Evolutionary conservation across 129 eudicot species (phyloP).

Genomic region (Dittrichia graveolens): DNA sequence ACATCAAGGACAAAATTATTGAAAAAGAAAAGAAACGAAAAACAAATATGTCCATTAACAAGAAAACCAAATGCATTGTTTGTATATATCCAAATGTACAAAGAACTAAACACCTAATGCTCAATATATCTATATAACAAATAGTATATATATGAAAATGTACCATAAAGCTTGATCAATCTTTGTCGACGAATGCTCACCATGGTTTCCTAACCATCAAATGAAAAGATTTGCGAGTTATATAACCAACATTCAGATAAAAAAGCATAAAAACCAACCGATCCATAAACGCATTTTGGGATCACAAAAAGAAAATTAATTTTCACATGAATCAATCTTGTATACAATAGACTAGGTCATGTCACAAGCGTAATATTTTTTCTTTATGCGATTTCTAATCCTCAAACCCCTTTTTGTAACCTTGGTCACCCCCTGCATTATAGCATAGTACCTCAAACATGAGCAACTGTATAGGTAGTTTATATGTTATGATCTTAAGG

Average conservation of each 20-base stretch:
- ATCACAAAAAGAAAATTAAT: neutral
- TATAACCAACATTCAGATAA: slow-evolving; percentile 13
- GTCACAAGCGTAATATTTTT: neutral
- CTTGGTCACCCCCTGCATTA: slow-evolving; percentile 23
- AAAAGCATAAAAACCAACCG: neutral
- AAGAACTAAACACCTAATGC: neutral
- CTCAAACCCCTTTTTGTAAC: slow-evolving; percentile 16
- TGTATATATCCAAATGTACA: neutral
- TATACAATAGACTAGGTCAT: neutral
- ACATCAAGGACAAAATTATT: neutral
- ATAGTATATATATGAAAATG: slow-evolving; percentile 4
- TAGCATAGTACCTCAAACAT: slow-evolving; percentile 16
- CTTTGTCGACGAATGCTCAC: slow-evolving; percentile 80
- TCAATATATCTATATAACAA: slow-evolving; percentile 11
- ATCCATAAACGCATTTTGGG: slow-evolving; percentile 5
- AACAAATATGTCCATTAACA: slow-evolving; percentile 12
- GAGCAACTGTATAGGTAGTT: neutral
- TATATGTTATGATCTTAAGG: slow-evolving; percentile 9
- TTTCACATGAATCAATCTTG: neutral
- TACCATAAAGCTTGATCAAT: slow-evolving; percentile 47
- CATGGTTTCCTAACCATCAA: slow-evolving; percentile 51
- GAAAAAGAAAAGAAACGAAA: neutral
- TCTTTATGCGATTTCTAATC: neutral
- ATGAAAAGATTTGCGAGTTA: slow-evolving; percentile 12
- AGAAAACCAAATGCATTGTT: slow-evolving; percentile 3